Evolutionary conservation across 2,329 filamentous ascomycete species (phyloP).

Genomic region (Emericellopsis cladophorae): DNA sequence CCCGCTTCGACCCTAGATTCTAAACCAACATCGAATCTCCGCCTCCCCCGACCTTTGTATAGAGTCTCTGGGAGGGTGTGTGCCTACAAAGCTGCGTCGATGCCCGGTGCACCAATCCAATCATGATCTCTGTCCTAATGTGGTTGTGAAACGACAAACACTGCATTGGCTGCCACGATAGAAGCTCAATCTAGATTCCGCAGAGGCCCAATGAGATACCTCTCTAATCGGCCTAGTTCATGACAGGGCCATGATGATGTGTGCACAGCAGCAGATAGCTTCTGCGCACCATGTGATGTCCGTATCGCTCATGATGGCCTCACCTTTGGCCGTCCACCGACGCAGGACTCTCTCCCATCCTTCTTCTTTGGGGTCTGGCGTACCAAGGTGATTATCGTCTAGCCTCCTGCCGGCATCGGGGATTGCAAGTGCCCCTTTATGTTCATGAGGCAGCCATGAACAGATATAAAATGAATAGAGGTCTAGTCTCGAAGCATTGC

Average conservation of each 20-base stretch:
- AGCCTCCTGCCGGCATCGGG: not conserved
- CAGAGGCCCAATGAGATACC: not conserved
- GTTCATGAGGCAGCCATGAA: not conserved
- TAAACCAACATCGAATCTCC: not conserved
- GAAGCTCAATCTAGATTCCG: not conserved
- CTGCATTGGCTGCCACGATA: not conserved
- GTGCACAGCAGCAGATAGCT: not conserved
- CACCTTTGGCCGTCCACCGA: not conserved
- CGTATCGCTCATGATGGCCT: not conserved
- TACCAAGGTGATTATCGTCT: not conserved
- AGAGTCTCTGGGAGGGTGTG: not conserved
- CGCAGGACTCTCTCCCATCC: not conserved
- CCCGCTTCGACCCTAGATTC: not conserved
- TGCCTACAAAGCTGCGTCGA: not conserved
- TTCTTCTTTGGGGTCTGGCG: not conserved
- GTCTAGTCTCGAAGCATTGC: not conserved
- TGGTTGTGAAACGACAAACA: constrained; percentile 1
- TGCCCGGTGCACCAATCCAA: not conserved
- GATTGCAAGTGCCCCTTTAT: not conserved
- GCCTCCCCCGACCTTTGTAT: not conserved
- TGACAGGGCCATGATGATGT: not conserved
- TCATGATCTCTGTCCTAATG: not conserved
- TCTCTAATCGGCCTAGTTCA: not conserved
- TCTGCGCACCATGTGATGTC: not conserved
- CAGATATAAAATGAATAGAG: not conserved